phyloP scores from a whole-genome alignment of 2,329 filamentous ascomycete species.

The Fusarium chaquense region DNA sequence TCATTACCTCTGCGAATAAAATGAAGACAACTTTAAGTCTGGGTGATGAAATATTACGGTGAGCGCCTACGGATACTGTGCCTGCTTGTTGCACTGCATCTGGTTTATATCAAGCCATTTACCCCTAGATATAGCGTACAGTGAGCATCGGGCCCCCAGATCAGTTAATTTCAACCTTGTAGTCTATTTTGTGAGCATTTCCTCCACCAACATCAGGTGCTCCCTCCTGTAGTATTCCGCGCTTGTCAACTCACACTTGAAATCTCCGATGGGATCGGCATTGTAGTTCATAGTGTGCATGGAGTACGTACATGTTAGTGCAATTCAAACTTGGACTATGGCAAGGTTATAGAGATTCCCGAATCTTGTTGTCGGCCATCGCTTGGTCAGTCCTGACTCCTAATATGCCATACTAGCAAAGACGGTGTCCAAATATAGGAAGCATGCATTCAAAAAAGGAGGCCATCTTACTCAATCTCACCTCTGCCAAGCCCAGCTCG shows the following conservation, averaged over 20 bases:
- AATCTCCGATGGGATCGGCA: conserved; percentile 35
- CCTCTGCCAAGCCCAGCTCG: not conserved
- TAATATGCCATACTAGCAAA: not conserved
- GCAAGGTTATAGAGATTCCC: conserved; percentile 13
- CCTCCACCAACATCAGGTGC: not conserved
- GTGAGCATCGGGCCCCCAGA: conserved; percentile 5
- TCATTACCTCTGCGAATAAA: conserved; percentile 22
- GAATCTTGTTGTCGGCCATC: conserved; percentile 9
- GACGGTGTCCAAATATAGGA: not conserved
- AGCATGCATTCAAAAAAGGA: not conserved
- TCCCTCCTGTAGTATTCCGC: conserved; percentile 6
- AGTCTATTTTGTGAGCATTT: too few species aligned
- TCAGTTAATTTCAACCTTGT: conserved; percentile 30
- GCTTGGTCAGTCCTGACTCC: conserved; percentile 2
- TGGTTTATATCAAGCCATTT: not conserved
- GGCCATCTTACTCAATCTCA: not conserved
- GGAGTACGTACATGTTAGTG: conserved; percentile 21
- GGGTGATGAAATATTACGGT: conserved; percentile 8
- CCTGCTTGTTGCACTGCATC: not conserved
- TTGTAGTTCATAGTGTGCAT: not conserved
- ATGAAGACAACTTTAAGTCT: conserved; percentile 8
- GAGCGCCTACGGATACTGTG: not conserved
- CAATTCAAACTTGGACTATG: conserved; percentile 15
- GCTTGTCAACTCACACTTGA: conserved; percentile 5
- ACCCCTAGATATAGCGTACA: conserved; percentile 20